Base-by-base conservation (phyloP, 2,329 filamentous ascomycete genomes). In the Sarocladium kiliense region DNA sequence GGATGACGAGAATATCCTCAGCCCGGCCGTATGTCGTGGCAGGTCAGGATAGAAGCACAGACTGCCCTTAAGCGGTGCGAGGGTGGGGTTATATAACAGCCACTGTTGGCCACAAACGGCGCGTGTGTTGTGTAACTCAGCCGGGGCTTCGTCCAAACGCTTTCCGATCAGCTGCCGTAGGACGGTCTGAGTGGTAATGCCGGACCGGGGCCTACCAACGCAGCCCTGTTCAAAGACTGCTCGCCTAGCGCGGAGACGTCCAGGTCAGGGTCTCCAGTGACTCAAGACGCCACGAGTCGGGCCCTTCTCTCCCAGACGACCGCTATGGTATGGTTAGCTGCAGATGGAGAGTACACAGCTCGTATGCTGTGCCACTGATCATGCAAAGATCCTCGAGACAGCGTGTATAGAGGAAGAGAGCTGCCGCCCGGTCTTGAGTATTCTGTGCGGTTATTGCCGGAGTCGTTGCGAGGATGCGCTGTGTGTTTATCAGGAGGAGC, bases 31-130 rank as follows among this genome's bases (percentile, higher is more conserved):
- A 51, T 36, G 47, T 36, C 36, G 47, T 51, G 47, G 23, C 30
- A 32, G 30, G 47, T 26, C 47, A 51, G 27, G 26, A 36, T 16
- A 51, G 27, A 36, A 51, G 47, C 47, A 51, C 47, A 16, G 47
- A 21, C 47, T 19, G 27, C 30, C 21, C 18, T 19, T 18, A 25
- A 6, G 14, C 21, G 21, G 53, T 45, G 37, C 7, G 41, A 54
- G 53, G 53, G 53, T 54, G 53, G 36, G 37, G 25, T 54, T 54
- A 45, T 54, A 54, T 54, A 54, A 26, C 53, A 27, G 37, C 36
- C 18, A 34, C 53, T 14, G 21, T 5, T 23, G 26, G 47, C 30
- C 23, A 36, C 47, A 36, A 47, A 51, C 47, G 19, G 47, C 27
- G 25, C 14, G 21, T 58, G 25, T 21, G 49, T 32, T 18, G 36